Evolutionary conservation across 305 asterid genomes (phyloP).

Genomic region (Rubia occidens): DNA sequence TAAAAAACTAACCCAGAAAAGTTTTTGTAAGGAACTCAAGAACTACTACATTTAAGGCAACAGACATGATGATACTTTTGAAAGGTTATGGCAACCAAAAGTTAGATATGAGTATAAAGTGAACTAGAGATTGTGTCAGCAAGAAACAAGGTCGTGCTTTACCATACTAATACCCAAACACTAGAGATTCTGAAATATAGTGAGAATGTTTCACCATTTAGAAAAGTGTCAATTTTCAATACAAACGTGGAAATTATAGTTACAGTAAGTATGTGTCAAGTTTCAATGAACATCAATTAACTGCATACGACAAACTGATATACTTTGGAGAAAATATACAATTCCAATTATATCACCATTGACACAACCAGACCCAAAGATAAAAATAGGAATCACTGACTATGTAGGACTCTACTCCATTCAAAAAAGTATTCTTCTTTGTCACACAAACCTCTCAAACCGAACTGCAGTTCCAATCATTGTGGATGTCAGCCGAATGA

Average conservation of each 20-base stretch:
- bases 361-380: neutral
- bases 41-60: neutral
- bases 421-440: neutral
- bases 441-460: constrained; percentile 46
- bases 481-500: constrained; percentile 51
- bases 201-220: neutral
- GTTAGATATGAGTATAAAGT: neutral
- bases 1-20: neutral
- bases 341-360: neutral
- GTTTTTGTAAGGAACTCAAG: neutral
- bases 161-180: neutral
- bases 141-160: neutral
- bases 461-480: constrained; percentile 64
- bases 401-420: neutral
- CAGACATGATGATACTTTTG: neutral
- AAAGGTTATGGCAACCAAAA: neutral
- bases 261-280: neutral
- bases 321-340: neutral
- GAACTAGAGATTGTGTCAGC: neutral
- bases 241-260: neutral
- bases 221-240: neutral
- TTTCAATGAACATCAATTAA: neutral
- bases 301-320: neutral
- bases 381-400: neutral
- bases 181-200: neutral